Conservation (phyloP, 2,329 filamentous ascomycete species). For the Tolypocladium tundrense region DNA sequence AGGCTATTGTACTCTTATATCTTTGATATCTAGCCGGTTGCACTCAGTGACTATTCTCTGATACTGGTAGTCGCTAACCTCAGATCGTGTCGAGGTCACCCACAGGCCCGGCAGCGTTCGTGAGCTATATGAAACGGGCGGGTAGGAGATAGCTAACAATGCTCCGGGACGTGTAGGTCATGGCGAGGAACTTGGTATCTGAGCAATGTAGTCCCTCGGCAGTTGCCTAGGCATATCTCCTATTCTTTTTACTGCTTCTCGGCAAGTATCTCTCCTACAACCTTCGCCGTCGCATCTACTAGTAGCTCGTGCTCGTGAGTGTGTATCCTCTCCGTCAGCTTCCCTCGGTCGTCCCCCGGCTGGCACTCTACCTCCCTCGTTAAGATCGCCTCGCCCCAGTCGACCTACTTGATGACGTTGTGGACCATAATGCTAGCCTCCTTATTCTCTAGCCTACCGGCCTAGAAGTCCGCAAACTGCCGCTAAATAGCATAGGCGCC, state of each 20-base stretch:
- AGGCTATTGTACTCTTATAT: too few relatives aligned
- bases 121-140: not conserved
- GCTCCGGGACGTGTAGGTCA: too few relatives aligned
- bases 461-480: conserved; percentile 62
- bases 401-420: conserved; percentile 71
- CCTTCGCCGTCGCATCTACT: conserved; percentile 56
- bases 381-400: conserved; percentile 62
- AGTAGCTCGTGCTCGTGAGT: conserved; percentile 67
- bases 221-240: too few relatives aligned
- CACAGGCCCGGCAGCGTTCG: not conserved
- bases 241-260: not conserved
- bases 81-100: too few relatives aligned
- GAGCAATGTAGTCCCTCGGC: too few relatives aligned
- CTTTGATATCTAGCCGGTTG: too few relatives aligned
- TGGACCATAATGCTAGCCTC: conserved; percentile 81
- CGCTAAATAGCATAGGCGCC: conserved; percentile 69
- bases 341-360: conserved; percentile 52
- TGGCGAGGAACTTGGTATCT: too few relatives aligned
- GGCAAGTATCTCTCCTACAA: conserved; percentile 28
- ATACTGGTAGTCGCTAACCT: not conserved
- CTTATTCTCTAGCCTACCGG: conserved; percentile 46
- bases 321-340: conserved; percentile 66
- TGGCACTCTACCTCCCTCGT: conserved; percentile 37
- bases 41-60: too few relatives aligned
- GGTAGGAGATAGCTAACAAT: not conserved